phyloP scores from a whole-genome alignment of 345 rosid genomes.

The Syzygium grande region DNA sequence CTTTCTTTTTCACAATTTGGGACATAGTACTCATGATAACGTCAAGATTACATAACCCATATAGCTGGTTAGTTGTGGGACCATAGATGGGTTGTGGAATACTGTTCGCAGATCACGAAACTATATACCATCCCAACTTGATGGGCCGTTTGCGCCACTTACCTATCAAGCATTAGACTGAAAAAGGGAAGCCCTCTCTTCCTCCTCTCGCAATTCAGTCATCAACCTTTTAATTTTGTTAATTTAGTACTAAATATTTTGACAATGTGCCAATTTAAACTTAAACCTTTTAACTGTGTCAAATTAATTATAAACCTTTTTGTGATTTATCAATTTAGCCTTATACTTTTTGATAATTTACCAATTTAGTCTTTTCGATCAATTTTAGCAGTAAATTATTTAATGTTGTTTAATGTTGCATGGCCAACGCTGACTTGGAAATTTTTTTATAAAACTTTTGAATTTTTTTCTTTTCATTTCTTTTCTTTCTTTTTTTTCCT shows the following conservation, averaged over 20 bases:
- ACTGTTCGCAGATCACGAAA: not conserved
- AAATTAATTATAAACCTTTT: not conserved
- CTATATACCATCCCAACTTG: not conserved
- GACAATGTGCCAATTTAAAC: accelerated
- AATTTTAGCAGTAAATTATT: not conserved
- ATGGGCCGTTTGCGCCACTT: not conserved
- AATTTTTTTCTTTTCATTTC: no score
- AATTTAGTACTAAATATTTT: not conserved
- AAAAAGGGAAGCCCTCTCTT: not conserved
- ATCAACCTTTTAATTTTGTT: not conserved
- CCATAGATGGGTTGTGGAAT: not conserved
- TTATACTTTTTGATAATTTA: not conserved
- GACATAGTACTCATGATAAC: no score
- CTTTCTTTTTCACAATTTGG: no score
- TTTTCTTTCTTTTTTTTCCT: not conserved
- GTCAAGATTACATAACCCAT: no score
- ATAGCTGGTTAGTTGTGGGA: no score
- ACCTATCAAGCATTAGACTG: not conserved
- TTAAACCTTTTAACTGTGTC: no score
- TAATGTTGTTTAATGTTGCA: not conserved
- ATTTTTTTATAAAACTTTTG: no score
- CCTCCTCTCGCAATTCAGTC: not conserved
- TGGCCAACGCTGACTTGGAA: accelerated
- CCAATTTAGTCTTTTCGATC: not conserved
- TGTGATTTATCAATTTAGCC: accelerated